Base-by-base conservation (phyloP, 1,139 yeast genomes). In the Yamadazyma sp. region DNA sequence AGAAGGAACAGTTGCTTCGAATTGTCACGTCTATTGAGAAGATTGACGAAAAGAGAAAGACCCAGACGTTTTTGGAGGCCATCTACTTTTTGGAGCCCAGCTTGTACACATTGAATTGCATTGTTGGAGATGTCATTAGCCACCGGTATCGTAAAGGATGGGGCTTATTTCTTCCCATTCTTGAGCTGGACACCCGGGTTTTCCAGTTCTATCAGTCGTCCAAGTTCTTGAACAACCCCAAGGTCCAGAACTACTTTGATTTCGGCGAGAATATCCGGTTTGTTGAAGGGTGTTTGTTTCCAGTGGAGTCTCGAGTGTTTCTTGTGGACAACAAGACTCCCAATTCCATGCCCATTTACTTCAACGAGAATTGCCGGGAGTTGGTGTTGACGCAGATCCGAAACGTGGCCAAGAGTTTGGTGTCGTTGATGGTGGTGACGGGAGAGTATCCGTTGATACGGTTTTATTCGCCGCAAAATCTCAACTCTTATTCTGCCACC, bases 381-480 rank as follows among this genome's bases (percentile, higher is more conserved):
- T 62, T 82, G 39, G 82, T 86, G 24, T 67, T 74, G 24, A 67
- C 70, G 18, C 84, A 83, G 41, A 69, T 88, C 17, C 64, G 70
- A 22, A 62, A 64, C 39, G 80, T 86, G 0, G 89, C 94, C 1
- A 61, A 66, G 34, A 66, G 82, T 33, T 65, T 92, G 51, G 80
- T 88, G 25, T 80, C 83, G 47, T 53, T 86, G 24, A 85, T 95
- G 70, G 78, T 86, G 3, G 57, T 86, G 8, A 79, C 94, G 2
- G 95, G 95, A 11, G 97, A 90, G 55, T 86, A 85, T 52, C 98
- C 98, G 2, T 76, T 85, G 33, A 78, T 92, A 24, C 71, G 98
- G 46, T 88, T 80, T 61, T 81, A 79, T 56, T 59, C 73, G 2
- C 80, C 83, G 9, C 69, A 70, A 36, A 72, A 74, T 16, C 57